Conservation (phyloP, 345 rosid species). For the Euphorbia lathyris region DNA sequence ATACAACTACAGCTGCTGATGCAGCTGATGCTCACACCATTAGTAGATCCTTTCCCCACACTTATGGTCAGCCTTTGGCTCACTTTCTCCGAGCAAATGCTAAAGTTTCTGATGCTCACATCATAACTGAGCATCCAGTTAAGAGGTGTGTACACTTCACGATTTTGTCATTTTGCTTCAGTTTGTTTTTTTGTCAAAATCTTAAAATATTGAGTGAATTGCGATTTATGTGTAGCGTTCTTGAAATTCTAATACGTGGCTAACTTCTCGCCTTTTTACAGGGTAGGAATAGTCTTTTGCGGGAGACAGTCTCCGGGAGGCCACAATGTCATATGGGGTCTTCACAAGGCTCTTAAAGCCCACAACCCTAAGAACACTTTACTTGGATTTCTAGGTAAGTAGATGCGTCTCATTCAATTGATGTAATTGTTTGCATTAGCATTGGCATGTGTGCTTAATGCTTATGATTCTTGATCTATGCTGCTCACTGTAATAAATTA, state of each 20-base stretch:
- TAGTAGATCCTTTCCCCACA: conserved; percentile 66
- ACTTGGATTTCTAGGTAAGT: conserved; percentile 85
- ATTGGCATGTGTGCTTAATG: not conserved
- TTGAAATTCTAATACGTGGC: not conserved
- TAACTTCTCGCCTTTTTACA: conserved; percentile 23
- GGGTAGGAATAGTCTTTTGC: conserved; percentile 91
- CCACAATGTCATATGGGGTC: conserved; percentile 97
- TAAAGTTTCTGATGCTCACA: conserved; percentile 86
- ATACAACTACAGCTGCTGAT: conserved; percentile 63
- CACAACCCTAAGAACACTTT: conserved; percentile 72
- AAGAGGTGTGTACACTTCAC: conserved; percentile 40
- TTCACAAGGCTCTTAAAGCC: conserved; percentile 66
- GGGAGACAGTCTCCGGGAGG: conserved; percentile 99
- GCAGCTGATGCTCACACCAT: conserved; percentile 64
- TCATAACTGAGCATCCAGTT: conserved; percentile 79
- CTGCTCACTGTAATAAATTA: not conserved
- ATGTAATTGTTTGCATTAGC: not conserved
- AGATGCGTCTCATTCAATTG: conserved; percentile 7
- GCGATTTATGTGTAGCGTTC: not conserved
- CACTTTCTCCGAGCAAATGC: conserved; percentile 89
- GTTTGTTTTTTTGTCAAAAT: not conserved
- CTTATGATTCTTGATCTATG: not conserved
- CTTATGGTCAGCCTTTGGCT: conserved; percentile 88
- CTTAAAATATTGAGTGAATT: not conserved
- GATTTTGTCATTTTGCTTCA: not conserved